A percentile compares a stretch with the other conserved stretches of the same genome.
Evolutionary conservation across 202 grass and related monocot species (phyloP).

Genomic region (Musa balbisiana): DNA sequence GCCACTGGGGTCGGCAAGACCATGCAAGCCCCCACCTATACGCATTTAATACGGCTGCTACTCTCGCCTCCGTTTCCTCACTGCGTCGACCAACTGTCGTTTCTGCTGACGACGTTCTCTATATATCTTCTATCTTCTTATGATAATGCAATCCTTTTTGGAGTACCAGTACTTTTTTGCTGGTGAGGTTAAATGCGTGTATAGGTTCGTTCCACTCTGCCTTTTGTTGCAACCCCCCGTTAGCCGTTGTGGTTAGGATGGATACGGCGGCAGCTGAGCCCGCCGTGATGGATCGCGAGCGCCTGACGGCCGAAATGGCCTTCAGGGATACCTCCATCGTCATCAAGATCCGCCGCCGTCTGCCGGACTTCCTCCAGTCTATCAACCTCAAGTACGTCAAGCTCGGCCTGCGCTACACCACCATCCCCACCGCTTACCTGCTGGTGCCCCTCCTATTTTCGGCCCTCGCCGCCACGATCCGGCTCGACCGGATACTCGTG

Average conservation of each 20-base stretch:
- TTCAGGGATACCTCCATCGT: conserved; percentile 64
- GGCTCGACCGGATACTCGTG: background rate
- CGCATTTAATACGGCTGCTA: background rate
- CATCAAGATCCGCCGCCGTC: conserved; percentile 79
- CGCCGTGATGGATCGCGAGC: conserved; percentile 68
- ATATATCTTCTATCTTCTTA: background rate
- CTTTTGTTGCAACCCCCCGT: too few species aligned
- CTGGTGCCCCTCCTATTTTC: background rate
- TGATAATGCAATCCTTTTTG: too few species aligned
- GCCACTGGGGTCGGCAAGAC: background rate
- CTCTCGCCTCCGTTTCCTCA: background rate
- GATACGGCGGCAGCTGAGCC: conserved; percentile 23
- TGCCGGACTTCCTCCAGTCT: conserved; percentile 88
- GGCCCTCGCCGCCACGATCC: background rate
- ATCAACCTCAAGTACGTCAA: conserved; percentile 98
- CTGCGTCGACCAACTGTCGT: background rate
- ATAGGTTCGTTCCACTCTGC: too few species aligned
- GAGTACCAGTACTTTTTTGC: too few species aligned
- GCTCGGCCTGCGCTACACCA: conserved; percentile 60
- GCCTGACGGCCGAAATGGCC: conserved; percentile 84
- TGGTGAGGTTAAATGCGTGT: too few species aligned
- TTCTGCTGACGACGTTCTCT: background rate
- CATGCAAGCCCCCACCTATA: background rate
- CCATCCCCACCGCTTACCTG: conserved; percentile 43
- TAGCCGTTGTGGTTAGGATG: background rate